phyloP scores from a whole-genome alignment of 306 rosid species.

The Glycyrrhiza uralensis region DNA sequence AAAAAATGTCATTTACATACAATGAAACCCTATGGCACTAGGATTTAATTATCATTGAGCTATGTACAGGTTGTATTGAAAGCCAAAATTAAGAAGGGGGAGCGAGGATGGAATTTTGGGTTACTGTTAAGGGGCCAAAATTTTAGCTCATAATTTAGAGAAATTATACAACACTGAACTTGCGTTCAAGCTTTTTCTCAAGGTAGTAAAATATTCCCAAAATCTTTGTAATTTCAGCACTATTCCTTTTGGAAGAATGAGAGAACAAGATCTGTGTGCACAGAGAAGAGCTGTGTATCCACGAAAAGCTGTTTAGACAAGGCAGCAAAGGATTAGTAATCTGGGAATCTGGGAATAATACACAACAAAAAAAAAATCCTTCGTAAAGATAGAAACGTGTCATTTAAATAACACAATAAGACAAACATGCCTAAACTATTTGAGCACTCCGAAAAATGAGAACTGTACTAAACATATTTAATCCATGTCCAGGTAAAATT shows the following conservation, averaged over 20 bases:
- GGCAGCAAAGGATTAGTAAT: slow-evolving; percentile 22
- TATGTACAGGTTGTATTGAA: slow-evolving; percentile 36
- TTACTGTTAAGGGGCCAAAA: slow-evolving; percentile 18
- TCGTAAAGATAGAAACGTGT: neutral
- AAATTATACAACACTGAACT: slow-evolving; percentile 52
- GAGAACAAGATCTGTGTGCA: slow-evolving; percentile 91
- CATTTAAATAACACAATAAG: neutral
- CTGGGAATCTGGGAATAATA: neutral
- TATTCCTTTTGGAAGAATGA: slow-evolving; percentile 95
- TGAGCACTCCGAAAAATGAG: neutral
- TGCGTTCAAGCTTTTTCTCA: slow-evolving; percentile 47
- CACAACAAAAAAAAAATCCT: neutral
- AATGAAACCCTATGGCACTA: slow-evolving; percentile 19
- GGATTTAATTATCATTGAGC: slow-evolving; percentile 1
- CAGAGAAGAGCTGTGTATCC: slow-evolving; percentile 93
- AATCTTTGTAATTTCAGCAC: slow-evolving; percentile 16
- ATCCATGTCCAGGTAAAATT: neutral
- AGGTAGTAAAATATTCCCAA: slow-evolving; percentile 6
- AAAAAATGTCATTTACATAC: slow-evolving; percentile 30
- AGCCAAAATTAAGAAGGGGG: neutral
- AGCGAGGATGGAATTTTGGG: neutral
- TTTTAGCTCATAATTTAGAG: slow-evolving; percentile 26
- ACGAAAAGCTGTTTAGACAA: slow-evolving; percentile 63
- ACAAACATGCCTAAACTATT: neutral
- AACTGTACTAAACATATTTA: neutral